Base-by-base conservation (phyloP, 129 eudicot genomes). In the Scalesia atractyloides region DNA sequence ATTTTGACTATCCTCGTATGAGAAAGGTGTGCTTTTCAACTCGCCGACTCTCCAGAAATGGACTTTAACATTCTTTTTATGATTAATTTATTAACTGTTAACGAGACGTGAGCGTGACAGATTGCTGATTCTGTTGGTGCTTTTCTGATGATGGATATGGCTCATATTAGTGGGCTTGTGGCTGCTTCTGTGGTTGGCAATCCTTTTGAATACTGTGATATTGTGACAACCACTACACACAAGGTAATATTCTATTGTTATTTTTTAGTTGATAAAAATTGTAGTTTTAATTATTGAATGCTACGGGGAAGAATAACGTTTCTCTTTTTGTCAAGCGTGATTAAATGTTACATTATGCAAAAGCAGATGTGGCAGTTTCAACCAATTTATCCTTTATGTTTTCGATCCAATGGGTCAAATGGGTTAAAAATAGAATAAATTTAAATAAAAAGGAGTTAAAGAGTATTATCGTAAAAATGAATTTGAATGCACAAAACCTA, bases 101-200 rank as follows among this genome's bases (percentile, higher is more conserved):
- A 80, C 69, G 58, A 64, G 47, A 39, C 79, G 6, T 11, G 75
- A 36, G 9, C 17, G 37, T 36, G 68, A 44, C 73, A 94, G 98
- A 94, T 94, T 59, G 97, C 98, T 64, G 98, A 90, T 79, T 50
- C 85, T 76, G 98, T 86, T 74, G 98, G 98, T 49, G 97, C 98
- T 82, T 94, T 94, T 76, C 90, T 94, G 60, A 94, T 94, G 97
- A 90, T 90, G 96, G 98, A 94, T 76, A 94, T 94, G 98, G 98
- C 98, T 64, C 98, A 94, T 80, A 94, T 94, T 68, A 94, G 98
- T 75, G 98, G 98, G 22, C 98, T 94, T 72, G 98, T 94, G 82
- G 89, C 97, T 77, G 97, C 96, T 68, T 84, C 95, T 60, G 98
- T 94, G 22, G 89, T 90, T 77, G 92, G 89, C 54, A 78, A 90